Evolutionary conservation across 2,329 filamentous ascomycete species (phyloP), one percentile per base, ranked within the genome.

Genomic region (Chalaropsis ovoidea): DNA sequence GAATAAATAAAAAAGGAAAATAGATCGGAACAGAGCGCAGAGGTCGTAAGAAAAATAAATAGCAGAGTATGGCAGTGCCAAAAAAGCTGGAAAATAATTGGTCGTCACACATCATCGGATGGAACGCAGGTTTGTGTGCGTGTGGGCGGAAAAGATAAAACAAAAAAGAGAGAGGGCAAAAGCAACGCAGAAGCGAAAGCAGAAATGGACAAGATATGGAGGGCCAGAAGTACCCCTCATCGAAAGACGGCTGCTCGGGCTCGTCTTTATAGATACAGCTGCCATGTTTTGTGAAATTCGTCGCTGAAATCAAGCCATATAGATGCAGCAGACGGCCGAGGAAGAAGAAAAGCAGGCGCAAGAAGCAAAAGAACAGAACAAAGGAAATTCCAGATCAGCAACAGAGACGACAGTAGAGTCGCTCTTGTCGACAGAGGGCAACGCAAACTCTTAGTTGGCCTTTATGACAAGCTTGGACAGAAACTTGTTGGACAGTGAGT

Each of bases 401-500:
- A 8, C 13, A 35, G 4, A 8, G 24, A 31, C 2, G 31, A 31
- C 31, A 6, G 31, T 6, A 31, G 3, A 6, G 31, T 6, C 31
- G 2, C 31, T 6, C 2, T 31, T 8, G 41, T 31, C 27, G 19
- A 54, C 15, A 24, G 10, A 17, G 6, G n/a, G 15, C 11, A 39
- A 56, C 13, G 62, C 24, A 63, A 47, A n/a, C 10, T n/a, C 45
- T 75, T 81, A 95, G 79, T 95, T 95, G 72, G 93, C 89, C 71
- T 93, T 90, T 76, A 96, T 96, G 75, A 96, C 92, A 73, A 97
- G 84, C 78, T 95, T 95, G 45, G 92, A 95, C 71, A 96, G 79
- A 80, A 97, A 96, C 80, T 96, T 97, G 81, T 96, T 96, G 64
- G 92, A 95, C 74, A 97, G 78, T 68, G 87, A 94, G 79, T 97